Conservation (phyloP, 2,329 filamentous ascomycete species). For the Paramyrothecium roridum region DNA sequence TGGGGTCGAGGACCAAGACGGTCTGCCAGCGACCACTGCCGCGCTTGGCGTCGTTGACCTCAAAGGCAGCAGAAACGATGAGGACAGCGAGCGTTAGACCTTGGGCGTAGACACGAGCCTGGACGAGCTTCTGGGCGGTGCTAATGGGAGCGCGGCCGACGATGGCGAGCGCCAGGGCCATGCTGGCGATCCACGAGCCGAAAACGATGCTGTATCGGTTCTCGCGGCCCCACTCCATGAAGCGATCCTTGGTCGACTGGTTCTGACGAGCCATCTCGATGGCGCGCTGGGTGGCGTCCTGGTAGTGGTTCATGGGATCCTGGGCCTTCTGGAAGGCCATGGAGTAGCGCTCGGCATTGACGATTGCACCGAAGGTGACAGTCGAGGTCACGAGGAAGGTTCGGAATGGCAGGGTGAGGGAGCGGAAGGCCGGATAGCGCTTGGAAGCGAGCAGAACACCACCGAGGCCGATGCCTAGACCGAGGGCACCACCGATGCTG, state of each 20-base stretch:
- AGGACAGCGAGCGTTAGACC: slow-evolving; percentile 82
- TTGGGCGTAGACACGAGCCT: slow-evolving; percentile 93
- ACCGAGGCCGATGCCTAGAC: slow-evolving; percentile 62
- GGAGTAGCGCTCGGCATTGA: slow-evolving; percentile 73
- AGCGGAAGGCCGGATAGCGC: slow-evolving; percentile 74
- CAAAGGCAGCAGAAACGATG: slow-evolving; percentile 77
- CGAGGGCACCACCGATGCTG: slow-evolving; percentile 65
- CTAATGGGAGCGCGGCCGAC: slow-evolving; percentile 75
- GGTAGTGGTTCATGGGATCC: slow-evolving; percentile 66
- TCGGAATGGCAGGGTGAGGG: slow-evolving; percentile 84
- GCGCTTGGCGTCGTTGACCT: slow-evolving; percentile 72
- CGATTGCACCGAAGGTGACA: slow-evolving; percentile 83
- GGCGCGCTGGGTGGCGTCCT: slow-evolving; percentile 58
- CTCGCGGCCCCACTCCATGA: slow-evolving; percentile 70
- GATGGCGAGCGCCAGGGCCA: slow-evolving; percentile 70
- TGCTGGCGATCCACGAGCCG: slow-evolving; percentile 75
- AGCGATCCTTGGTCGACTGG: slow-evolving; percentile 55
- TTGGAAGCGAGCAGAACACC: slow-evolving; percentile 66
- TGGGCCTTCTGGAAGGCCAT: slow-evolving; percentile 64
- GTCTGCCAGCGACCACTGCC: slow-evolving; percentile 82
- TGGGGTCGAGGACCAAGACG: slow-evolving; percentile 73
- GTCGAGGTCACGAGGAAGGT: slow-evolving; percentile 83
- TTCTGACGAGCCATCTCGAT: slow-evolving; percentile 52
- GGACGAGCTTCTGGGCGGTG: slow-evolving; percentile 82
- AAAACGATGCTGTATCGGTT: slow-evolving; percentile 89